phyloP scores from a whole-genome alignment of 805 yeast species.

The Phaffomyces antillensis region DNA sequence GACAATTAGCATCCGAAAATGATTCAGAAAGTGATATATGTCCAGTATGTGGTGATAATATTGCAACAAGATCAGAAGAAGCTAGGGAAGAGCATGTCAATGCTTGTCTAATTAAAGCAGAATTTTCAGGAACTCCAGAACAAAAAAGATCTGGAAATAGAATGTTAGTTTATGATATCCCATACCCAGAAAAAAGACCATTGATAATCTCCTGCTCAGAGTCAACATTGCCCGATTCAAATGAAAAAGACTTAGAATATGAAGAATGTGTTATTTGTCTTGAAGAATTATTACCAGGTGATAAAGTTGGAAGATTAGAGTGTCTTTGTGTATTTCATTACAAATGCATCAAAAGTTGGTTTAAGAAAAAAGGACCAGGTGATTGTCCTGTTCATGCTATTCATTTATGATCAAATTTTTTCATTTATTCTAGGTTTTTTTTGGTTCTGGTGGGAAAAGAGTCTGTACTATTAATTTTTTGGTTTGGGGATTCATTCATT shows the following conservation, averaged over 20 bases:
- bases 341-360: slow-evolving; percentile 87
- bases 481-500: no score
- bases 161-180: slow-evolving; percentile 69
- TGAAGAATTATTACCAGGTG: slow-evolving; percentile 81
- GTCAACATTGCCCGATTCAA: slow-evolving; percentile 11
- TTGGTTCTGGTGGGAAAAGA: no score
- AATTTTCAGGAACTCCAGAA: slow-evolving; percentile 56
- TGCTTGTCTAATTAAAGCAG: slow-evolving; percentile 54
- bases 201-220: slow-evolving; percentile 21
- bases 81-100: slow-evolving; percentile 61
- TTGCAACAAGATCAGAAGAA: slow-evolving; percentile 12
- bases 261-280: slow-evolving; percentile 92
- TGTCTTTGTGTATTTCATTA: slow-evolving; percentile 94
- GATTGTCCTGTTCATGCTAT: slow-evolving; percentile 80
- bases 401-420: slow-evolving; percentile 17
- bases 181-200: slow-evolving; percentile 16
- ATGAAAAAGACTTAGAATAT: slow-evolving; percentile 22
- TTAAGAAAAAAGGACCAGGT: slow-evolving; percentile 73
- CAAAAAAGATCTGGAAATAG: slow-evolving; percentile 57
- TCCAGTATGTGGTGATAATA: slow-evolving; percentile 30
- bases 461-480: no score
- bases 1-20: slow-evolving; percentile 10
- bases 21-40: slow-evolving; percentile 31
- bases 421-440: no score
- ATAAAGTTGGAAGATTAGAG: slow-evolving; percentile 84